phyloP scores from a whole-genome alignment of 148 eudicot species.

The Cornus kousa region DNA sequence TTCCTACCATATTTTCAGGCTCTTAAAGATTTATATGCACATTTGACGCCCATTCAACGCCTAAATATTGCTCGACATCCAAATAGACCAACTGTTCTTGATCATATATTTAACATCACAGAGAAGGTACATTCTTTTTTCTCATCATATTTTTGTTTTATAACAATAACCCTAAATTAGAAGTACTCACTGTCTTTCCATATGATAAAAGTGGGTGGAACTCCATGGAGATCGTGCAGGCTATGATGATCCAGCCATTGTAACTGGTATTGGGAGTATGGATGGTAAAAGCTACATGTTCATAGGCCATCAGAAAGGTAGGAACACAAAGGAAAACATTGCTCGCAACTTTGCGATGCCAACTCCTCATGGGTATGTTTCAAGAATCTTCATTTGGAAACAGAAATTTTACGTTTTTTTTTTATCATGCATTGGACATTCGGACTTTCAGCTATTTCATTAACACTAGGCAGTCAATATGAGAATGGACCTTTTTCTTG shows the following conservation, averaged over 20 bases:
- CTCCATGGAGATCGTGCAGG: slow-evolving; percentile 49
- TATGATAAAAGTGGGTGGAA: slow-evolving; percentile 28
- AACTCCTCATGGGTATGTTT: slow-evolving; percentile 41
- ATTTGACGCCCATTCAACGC: slow-evolving; percentile 33
- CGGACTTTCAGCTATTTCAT: neutral
- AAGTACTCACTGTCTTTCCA: neutral
- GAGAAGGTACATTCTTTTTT: slow-evolving; percentile 17
- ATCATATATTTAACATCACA: slow-evolving; percentile 26
- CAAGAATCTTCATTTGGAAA: neutral
- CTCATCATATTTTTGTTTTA: neutral
- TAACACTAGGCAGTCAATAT: neutral
- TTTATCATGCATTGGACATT: neutral
- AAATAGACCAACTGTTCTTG: slow-evolving; percentile 32
- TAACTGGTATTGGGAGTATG: slow-evolving; percentile 37
- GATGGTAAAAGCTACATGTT: slow-evolving; percentile 38
- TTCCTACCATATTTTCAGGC: slow-evolving; percentile 13
- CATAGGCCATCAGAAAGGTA: slow-evolving; percentile 43
- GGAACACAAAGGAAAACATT: slow-evolving; percentile 43
- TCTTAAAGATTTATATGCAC: slow-evolving; percentile 25
- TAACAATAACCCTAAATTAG: too few relatives aligned
- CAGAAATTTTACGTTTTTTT: neutral
- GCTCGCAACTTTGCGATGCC: slow-evolving; percentile 45
- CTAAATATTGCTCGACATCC: slow-evolving; percentile 30
- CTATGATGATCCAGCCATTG: slow-evolving; percentile 46
- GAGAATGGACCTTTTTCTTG: neutral